Base-by-base conservation (phyloP, 129 eudicot genomes). In the Flaveria bidentis region DNA sequence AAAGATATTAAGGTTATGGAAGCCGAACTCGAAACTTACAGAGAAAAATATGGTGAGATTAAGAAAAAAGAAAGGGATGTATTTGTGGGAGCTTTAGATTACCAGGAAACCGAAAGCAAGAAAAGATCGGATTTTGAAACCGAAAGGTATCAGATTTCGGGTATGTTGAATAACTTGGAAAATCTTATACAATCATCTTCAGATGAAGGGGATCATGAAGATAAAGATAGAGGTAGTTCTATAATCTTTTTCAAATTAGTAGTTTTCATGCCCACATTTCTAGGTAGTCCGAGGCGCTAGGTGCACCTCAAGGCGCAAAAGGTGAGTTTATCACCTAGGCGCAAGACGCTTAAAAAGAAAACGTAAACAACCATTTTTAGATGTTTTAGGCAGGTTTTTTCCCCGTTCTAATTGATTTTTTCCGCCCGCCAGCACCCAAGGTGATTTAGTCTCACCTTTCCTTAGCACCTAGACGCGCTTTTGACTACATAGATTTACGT, bases 1-100 rank as follows among this genome's bases (percentile, higher is more conserved):
- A 88, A 87, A 30, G 91, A 90, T 60, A 69, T 88, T 11, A 86
- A 78, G 84, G 73, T 67, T 56, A 80, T 88, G 68, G 96, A 88
- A 69, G 17, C 53, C 5, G 96, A 90, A 14, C 78, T 90, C 2
- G 85, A 82, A 62, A 45, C 11, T 9, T 88, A 82, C 5, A 82
- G 77, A 56, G 87, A 90, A 18, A 86, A 70, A 71, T 88, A 75
- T 72, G 93, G 91, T 20, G 49, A 11, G 10, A 72, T 90, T 17
- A 79, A 78, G 76, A 80, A 69, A 53, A 67, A 57, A 44, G 85
- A 74, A 41, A 82, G 80, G 8, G 85, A 82, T 39, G 70, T 81
- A 12, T 83, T 81, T 42, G 86, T 74, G 23, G 72, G 53, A 42
- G 89, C 80, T 84, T 56, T 16, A 5, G 86, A 83, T 71, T 81